Conservation (phyloP, 2,329 filamentous ascomycete genomes). For the Cordyceps javanica region DNA sequence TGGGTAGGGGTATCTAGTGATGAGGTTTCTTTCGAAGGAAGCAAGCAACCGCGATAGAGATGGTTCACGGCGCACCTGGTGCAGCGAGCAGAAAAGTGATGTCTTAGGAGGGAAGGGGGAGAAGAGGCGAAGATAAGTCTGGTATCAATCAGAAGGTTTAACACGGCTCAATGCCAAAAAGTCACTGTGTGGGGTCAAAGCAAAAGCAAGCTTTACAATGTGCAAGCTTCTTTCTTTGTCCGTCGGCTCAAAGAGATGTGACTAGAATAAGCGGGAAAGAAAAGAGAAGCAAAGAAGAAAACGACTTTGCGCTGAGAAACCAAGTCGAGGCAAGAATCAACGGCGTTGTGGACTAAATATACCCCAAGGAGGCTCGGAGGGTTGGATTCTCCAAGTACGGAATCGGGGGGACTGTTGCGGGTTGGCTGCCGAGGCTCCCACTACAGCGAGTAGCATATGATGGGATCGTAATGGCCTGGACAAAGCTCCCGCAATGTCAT, state of each 20-base stretch:
- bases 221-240: neutral
- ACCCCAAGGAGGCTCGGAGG: neutral
- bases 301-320: neutral
- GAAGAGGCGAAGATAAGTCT: neutral
- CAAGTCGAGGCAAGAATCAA: neutral
- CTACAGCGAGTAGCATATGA: slow-evolving; percentile 11
- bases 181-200: neutral
- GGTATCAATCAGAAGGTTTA: neutral
- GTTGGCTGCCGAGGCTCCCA: slow-evolving; percentile 11
- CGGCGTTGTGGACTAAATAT: slow-evolving; percentile 5
- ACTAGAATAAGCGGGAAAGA: neutral
- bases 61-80: neutral
- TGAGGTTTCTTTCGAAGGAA: neutral
- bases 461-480: slow-evolving; percentile 9
- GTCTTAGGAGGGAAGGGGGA: neutral
- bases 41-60: neutral
- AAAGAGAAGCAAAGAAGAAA: slow-evolving; percentile 1
- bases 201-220: neutral
- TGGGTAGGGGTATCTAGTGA: neutral
- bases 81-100: neutral
- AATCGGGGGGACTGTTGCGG: slow-evolving; percentile 12
- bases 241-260: neutral
- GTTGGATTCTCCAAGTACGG: neutral
- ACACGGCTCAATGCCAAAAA: neutral
- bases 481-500: neutral